Percentiles rank a stretch among this genome's conserved stretches.
These are phyloP conservation scores for Annulohypoxylon maeteangense DNA, from an alignment of 495 filamentous ascomycete genomes.

Conservation along the genomic window DNA sequence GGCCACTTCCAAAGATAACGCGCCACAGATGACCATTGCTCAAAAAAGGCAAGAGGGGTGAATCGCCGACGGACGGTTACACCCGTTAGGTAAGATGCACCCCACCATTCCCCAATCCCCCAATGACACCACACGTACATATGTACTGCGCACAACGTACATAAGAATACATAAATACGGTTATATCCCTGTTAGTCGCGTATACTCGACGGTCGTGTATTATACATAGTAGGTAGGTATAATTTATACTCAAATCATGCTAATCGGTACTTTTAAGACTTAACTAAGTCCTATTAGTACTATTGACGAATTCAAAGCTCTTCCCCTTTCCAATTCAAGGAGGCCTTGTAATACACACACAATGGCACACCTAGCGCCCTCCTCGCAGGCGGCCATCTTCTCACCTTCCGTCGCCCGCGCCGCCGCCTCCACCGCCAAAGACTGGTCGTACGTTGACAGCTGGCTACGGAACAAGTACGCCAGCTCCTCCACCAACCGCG, in stretches of 20 bases:
- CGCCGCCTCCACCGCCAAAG: slow-evolving; percentile 73
- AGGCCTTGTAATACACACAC: background rate
- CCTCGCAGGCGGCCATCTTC: slow-evolving; percentile 66
- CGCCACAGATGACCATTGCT: slow-evolving; percentile 16
- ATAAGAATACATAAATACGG: too few species aligned
- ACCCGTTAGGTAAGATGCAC: slow-evolving; percentile 12
- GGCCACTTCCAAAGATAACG: slow-evolving; percentile 32
- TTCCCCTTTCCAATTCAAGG: background rate
- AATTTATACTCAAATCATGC: background rate
- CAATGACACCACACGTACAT: background rate
- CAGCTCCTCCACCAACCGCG: slow-evolving; percentile 33
- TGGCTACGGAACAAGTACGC: slow-evolving; percentile 78
- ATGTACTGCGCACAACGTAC: too few species aligned
- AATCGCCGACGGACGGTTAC: slow-evolving; percentile 3
- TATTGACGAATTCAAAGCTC: background rate
- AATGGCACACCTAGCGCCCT: slow-evolving; percentile 64
- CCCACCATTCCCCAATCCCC: slow-evolving; percentile 22
- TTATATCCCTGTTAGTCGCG: slow-evolving; percentile 33
- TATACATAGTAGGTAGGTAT: background rate
- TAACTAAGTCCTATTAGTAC: background rate
- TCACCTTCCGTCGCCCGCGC: slow-evolving; percentile 75
- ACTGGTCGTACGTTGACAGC: slow-evolving; percentile 87
- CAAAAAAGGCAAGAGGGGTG: slow-evolving; percentile 37
- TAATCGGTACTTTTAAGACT: background rate
- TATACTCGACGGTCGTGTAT: slow-evolving; percentile 21